phyloP scores from a whole-genome alignment of 1,284 basidiomycete species.

The Microbotryomycetes sp. region DNA sequence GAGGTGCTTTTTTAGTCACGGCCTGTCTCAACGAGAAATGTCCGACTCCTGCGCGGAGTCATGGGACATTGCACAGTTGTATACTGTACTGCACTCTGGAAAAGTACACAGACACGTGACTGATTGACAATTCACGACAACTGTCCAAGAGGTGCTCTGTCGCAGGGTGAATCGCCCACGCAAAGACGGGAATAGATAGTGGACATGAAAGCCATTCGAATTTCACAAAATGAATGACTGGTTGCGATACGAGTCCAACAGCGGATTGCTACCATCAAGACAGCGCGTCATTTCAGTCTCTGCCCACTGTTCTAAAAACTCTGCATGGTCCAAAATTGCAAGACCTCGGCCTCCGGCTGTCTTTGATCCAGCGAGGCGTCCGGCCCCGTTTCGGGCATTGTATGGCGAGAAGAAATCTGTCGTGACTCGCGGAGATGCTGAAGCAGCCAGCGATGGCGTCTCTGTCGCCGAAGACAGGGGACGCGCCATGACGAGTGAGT shows the following conservation, averaged over 20 bases:
- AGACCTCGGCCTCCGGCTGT: constrained; percentile 43
- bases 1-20: too few species aligned
- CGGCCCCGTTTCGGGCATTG: neutral
- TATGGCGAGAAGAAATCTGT: constrained; percentile 24
- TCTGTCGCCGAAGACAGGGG: constrained; percentile 38
- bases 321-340: constrained; percentile 71
- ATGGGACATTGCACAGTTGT: too few species aligned
- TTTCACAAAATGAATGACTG: constrained; percentile 45
- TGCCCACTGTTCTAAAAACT: constrained; percentile 76
- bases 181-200: too few species aligned
- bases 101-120: too few species aligned
- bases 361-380: neutral
- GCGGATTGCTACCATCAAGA: constrained; percentile 74
- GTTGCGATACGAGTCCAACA: constrained; percentile 81
- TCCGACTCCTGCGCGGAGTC: too few species aligned
- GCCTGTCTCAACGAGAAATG: too few species aligned
- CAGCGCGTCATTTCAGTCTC: constrained; percentile 61
- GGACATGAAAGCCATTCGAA: too few species aligned
- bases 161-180: too few species aligned
- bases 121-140: too few species aligned
- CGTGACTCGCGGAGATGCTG: constrained; percentile 48
- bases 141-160: too few species aligned
- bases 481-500: constrained; percentile 61
- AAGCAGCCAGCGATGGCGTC: constrained; percentile 21
- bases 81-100: too few species aligned